Base-by-base conservation (phyloP, 2,329 filamentous ascomycete genomes). In the Tolypocladium ophioglossoides region DNA sequence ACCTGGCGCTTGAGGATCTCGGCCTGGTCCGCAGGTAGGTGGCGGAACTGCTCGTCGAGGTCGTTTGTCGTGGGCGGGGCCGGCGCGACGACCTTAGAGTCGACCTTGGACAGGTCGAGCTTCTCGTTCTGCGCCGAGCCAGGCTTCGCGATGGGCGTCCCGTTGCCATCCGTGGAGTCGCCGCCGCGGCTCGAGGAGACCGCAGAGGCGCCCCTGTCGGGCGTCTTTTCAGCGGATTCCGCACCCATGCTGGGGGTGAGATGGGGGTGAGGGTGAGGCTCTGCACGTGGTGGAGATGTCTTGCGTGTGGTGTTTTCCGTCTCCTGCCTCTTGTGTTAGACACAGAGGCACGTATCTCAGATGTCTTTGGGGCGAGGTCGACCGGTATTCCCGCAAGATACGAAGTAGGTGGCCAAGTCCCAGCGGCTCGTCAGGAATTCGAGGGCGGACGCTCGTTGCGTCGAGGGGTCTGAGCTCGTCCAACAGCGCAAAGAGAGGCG, bases 1-100 rank as follows among this genome's bases (percentile, higher is more conserved):
- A 91, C 76, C 70, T 94, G 89, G 55, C 74, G 76, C 66, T 78
- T 83, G 57, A 94, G 71, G 53, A 92, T 79, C 22, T 78, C 74
- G 52, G 79, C 83, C 69, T 92, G 86, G 55, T 85, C 66, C 10
- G 78, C 69, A 2, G 86, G 80, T 4, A 91, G 74, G 65, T 89
- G 81, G 30, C 73, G 72, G 63, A 82, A 84, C 4, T 79, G 72
- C 62, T 83, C 79, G 34, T 76, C 73, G 4, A 73, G 63, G 41
- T 75, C 73, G 20, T 71, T 66, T 12, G 65, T 62, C 46, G 62
- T 57, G 12, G 66, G 55, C 14, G 66, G 62, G 48, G 63, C 61
- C 48, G 63, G 61, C 9, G 65, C 56, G 18, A 30, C 54, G 11
- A 56, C 49, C 40, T 56, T 57, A 46, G 55, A 54, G 54, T 58